These are phyloP conservation scores for Thraustochytrium striatum DNA, from an alignment of 352 stramenopile species.

Conservation along the genomic window DNA sequence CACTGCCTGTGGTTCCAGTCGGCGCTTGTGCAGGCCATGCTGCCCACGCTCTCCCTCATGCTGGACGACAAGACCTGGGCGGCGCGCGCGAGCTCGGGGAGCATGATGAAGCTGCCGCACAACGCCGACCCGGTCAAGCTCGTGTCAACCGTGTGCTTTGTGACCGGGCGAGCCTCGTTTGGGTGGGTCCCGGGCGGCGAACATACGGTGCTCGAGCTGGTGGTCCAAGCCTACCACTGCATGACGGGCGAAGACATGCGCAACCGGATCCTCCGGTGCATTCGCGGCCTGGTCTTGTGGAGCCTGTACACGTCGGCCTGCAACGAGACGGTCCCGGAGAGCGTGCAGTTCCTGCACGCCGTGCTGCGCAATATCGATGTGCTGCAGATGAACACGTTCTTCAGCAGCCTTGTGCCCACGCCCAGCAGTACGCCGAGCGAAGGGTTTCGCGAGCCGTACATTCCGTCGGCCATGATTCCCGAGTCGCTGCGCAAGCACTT, in stretches of 20 bases:
- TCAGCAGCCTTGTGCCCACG: neutral
- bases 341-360: neutral
- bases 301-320: neutral
- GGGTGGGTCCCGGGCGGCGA: constrained; percentile 22
- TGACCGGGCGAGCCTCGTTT: constrained; percentile 29
- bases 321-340: neutral
- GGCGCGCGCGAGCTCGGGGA: constrained; percentile 3
- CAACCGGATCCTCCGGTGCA: constrained; percentile 30
- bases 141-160: constrained; percentile 9
- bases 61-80: constrained; percentile 40
- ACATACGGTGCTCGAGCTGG: constrained; percentile 33
- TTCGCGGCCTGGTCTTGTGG: constrained; percentile 16
- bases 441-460: neutral
- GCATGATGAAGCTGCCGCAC: constrained; percentile 22
- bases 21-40: constrained; percentile 25
- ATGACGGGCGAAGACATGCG: neutral
- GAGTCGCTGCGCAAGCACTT: neutral
- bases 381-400: neutral
- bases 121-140: constrained; percentile 29
- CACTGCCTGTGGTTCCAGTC: constrained; percentile 16
- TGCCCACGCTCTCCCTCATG: constrained; percentile 32
- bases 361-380: constrained; percentile 1
- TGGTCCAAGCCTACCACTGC: neutral
- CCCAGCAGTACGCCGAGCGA: neutral
- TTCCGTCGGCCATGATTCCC: constrained; percentile 3